A percentile compares a stretch with the other conserved stretches of the same genome.
Conservation (phyloP, 2,329 filamentous ascomycete genomes). For the Fusarium luffae region DNA sequence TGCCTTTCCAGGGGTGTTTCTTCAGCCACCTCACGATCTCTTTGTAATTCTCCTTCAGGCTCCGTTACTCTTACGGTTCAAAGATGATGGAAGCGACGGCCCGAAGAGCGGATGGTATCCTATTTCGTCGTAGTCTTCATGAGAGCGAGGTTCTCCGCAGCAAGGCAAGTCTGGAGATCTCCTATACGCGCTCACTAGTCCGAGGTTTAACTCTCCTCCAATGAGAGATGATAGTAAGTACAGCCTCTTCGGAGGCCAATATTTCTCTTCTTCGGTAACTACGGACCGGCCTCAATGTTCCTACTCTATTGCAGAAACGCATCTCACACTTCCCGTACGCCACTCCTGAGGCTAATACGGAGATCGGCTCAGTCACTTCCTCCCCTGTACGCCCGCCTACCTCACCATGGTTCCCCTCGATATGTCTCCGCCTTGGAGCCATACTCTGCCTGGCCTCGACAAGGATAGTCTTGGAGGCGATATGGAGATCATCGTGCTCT, state of each 20-base stretch:
- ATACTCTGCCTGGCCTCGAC: slow-evolving; percentile 8
- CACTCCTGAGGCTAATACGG: slow-evolving; percentile 15
- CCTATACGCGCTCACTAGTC: slow-evolving; percentile 1
- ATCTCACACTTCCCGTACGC: slow-evolving; percentile 7
- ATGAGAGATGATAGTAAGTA: slow-evolving; percentile 19
- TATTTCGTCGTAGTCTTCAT: slow-evolving; percentile 14
- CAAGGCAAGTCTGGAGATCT: background rate
- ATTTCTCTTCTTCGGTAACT: slow-evolving; percentile 23
- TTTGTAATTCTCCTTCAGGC: slow-evolving; percentile 5
- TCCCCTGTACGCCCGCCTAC: slow-evolving; percentile 9
- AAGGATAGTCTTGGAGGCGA: background rate
- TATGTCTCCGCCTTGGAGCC: slow-evolving; percentile 3
- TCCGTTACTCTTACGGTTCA: slow-evolving; percentile 14
- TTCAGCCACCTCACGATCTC: slow-evolving; percentile 19
- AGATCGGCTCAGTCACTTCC: slow-evolving; percentile 9
- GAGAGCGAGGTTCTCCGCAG: background rate
- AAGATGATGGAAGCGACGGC: slow-evolving; percentile 38
- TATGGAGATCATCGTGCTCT: background rate
- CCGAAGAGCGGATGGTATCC: slow-evolving; percentile 19
- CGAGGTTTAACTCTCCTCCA: slow-evolving; percentile 17
- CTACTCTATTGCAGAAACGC: slow-evolving; percentile 3
- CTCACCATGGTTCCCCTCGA: slow-evolving; percentile 4
- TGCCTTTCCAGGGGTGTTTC: slow-evolving; percentile 18
- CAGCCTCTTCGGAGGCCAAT: slow-evolving; percentile 32
- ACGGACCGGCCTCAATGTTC: slow-evolving; percentile 27